Conservation (phyloP, 441 rosid species). For the Breynia disticha region DNA sequence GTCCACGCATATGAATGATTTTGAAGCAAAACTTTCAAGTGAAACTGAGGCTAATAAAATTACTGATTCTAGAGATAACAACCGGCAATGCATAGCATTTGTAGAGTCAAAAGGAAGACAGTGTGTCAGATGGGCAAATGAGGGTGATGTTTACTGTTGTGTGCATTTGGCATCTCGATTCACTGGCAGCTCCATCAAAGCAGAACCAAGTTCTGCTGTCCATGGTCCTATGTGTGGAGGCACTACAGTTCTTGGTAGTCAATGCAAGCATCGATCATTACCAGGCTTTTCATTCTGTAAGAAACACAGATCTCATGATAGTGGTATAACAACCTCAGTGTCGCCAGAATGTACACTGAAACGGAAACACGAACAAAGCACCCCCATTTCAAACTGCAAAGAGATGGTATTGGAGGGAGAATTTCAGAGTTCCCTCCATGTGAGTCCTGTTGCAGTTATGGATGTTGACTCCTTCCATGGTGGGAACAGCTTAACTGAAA, state of each 20-base stretch:
- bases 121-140: slow-evolving; percentile 97
- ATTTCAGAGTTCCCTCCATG: slow-evolving; percentile 37
- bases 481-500: slow-evolving; percentile 33
- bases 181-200: slow-evolving; percentile 42
- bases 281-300: slow-evolving; percentile 79
- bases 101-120: slow-evolving; percentile 93
- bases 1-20: slow-evolving; percentile 22
- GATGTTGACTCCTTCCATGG: slow-evolving; percentile 25
- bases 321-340: slow-evolving; percentile 18
- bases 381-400: slow-evolving; percentile 36
- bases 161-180: slow-evolving; percentile 97
- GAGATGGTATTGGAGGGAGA: slow-evolving; percentile 46
- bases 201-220: slow-evolving; percentile 42
- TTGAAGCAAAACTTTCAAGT: slow-evolving; percentile 36
- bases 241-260: slow-evolving; percentile 92
- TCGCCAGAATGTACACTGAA: slow-evolving; percentile 33
- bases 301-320: slow-evolving; percentile 77
- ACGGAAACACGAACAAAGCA: slow-evolving; percentile 45
- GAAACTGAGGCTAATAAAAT: slow-evolving; percentile 33
- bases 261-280: slow-evolving; percentile 88
- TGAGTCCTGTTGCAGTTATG: slow-evolving; percentile 34
- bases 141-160: slow-evolving; percentile 94
- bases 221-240: slow-evolving; percentile 82
- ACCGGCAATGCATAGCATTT: slow-evolving; percentile 79
- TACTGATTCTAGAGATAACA: slow-evolving; percentile 49